Percentiles rank a stretch among this genome's conserved stretches.
Conservation (phyloP, 2,329 filamentous ascomycete genomes). For the Myriangium duriaei region DNA sequence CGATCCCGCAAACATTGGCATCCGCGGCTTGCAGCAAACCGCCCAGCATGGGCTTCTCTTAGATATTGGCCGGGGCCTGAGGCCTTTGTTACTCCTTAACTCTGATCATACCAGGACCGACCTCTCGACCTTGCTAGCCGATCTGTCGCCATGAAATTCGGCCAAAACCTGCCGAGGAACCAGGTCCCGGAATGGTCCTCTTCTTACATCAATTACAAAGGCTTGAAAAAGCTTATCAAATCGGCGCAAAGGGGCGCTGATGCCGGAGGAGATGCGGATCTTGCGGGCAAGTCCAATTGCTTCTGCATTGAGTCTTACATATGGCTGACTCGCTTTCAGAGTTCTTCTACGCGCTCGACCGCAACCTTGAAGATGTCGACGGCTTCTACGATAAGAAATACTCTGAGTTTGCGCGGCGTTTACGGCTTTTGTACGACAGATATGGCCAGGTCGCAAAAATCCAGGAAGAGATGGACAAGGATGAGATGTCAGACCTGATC, state of each 20-base stretch:
- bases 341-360: slow-evolving; percentile 93
- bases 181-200: slow-evolving; percentile 80
- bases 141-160: slow-evolving; percentile 32
- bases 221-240: slow-evolving; percentile 91
- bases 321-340: slow-evolving; percentile 43
- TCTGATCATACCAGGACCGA: too few relatives aligned
- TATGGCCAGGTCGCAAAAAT: slow-evolving; percentile 65
- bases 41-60: background rate
- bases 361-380: slow-evolving; percentile 94
- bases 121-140: background rate
- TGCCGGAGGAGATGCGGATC: slow-evolving; percentile 64
- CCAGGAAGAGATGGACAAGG: slow-evolving; percentile 62
- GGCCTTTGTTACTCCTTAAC: background rate
- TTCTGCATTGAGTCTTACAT: slow-evolving; percentile 11
- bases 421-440: slow-evolving; percentile 76
- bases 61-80: background rate
- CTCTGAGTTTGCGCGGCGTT: slow-evolving; percentile 65
- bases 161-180: slow-evolving; percentile 55
- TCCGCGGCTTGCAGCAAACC: too few relatives aligned
- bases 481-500: slow-evolving; percentile 85
- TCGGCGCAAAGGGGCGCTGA: slow-evolving; percentile 49
- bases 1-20: too few relatives aligned
- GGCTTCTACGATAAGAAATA: slow-evolving; percentile 96
- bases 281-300: slow-evolving; percentile 72
- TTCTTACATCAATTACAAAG: slow-evolving; percentile 80